Evolutionary conservation across 148 eudicot species (phyloP), one percentile per base, ranked within the genome.

Genomic region (Rhododendron simsii): DNA sequence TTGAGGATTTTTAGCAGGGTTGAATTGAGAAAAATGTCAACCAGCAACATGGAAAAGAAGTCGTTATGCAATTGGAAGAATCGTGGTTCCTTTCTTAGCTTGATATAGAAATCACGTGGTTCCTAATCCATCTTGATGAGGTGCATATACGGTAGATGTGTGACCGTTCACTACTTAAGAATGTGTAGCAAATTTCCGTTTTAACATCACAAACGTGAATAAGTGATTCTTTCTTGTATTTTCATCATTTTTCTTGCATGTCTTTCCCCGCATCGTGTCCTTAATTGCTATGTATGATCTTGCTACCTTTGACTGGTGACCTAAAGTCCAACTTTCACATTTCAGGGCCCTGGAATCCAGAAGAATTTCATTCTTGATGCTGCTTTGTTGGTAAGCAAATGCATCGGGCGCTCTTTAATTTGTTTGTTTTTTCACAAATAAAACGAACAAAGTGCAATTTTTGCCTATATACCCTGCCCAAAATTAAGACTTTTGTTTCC

Each of bases 291-390:
- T n/a, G 76, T 23, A 33, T 23, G 76, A 74, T 30, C 51, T 41
- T 81, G 57, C 77, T 83, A 53, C 57, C 16, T 79, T 57, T 82
- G 47, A 47, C 67, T 87, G 53, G 78, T 79, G 63, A 65, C 26
- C 55, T 11, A 6, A 51, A 69, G n/a, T 79, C 15, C 75, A 83
- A 80, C 61, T 53, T 77, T 48, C 48, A 78, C 71, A 55, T 83
- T 87, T 82, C 90, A 96, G 99, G 99, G 99, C 67, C 87, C 87
- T 87, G 99, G 99, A 80, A 90, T 96, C 87, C 84, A 61, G 69
- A 89, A 75, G 86, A 89, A 89, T 74, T 89, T 96, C 83, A 91
- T 96, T 88, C 79, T 87, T 81, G 86, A 86, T 73, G 95, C 96
- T 89, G 92, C 98, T 83, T 91, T 91, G 65, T 86, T 89, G 88